These are phyloP conservation scores for Radiomyces spectabilis DNA, from an alignment of 192 early-diverging fungal species.

Conservation along the genomic window DNA sequence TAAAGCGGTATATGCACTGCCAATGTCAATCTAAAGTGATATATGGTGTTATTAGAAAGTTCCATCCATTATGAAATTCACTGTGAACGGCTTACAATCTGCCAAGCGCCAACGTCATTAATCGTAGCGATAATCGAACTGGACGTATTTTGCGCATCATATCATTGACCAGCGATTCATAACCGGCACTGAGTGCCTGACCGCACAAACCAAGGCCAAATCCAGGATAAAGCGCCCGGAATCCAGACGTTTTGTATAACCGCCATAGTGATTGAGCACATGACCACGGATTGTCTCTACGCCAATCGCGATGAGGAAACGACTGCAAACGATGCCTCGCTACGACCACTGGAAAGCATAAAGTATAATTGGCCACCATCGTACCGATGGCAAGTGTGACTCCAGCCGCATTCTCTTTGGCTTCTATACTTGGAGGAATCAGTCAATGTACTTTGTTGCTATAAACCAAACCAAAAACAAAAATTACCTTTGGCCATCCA, in stretches of 20 bases:
- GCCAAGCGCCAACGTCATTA: not conserved
- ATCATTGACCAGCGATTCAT: slow-evolving; percentile 9
- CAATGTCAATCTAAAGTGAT: not conserved
- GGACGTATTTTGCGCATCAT: not conserved
- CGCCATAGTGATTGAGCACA: not conserved
- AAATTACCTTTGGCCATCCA: no score
- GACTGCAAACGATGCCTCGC: slow-evolving; percentile 22
- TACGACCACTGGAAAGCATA: slow-evolving; percentile 28
- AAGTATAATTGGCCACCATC: slow-evolving; percentile 24
- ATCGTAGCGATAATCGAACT: not conserved
- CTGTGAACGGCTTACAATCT: not conserved
- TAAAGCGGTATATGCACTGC: slow-evolving; percentile 20
- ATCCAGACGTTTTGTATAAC: slow-evolving; percentile 1
- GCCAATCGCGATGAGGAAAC: slow-evolving; percentile 4
- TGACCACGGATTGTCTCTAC: slow-evolving; percentile 10
- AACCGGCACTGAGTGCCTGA: slow-evolving; percentile 15
- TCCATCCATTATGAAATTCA: not conserved
- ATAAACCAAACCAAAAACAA: no score
- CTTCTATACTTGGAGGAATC: no score
- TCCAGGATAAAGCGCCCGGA: slow-evolving; percentile 20
- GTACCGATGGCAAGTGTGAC: slow-evolving; percentile 18
- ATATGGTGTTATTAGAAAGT: no score
- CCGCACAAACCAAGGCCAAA: slow-evolving; percentile 25
- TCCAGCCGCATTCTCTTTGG: slow-evolving; percentile 14
- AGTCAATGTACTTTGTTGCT: no score